Evolutionary conservation across 306 rosid species (phyloP).

Genomic region (Prunus mira): DNA sequence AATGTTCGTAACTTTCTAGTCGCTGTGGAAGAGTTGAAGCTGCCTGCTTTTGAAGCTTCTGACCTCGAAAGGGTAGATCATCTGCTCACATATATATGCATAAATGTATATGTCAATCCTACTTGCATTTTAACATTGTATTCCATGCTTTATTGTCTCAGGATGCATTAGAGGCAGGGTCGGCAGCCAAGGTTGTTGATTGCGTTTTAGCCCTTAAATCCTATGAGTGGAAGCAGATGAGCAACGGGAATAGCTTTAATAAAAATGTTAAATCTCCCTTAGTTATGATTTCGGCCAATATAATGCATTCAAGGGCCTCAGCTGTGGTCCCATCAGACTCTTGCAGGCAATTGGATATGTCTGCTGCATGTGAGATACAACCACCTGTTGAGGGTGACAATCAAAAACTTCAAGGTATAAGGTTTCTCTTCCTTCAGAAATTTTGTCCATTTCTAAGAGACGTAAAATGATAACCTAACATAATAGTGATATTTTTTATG

Average conservation of each 20-base stretch:
- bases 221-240: conserved; percentile 58
- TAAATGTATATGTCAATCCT: not conserved
- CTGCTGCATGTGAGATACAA: conserved; percentile 43
- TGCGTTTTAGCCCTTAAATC: conserved; percentile 76
- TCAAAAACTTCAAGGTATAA: conserved; percentile 61
- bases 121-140: not conserved
- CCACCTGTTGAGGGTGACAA: conserved; percentile 31
- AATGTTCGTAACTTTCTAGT: conserved; percentile 84
- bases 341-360: conserved; percentile 69
- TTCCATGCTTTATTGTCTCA: conserved; percentile 26
- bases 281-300: conserved; percentile 44
- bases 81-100: not conserved
- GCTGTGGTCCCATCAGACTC: conserved; percentile 50
- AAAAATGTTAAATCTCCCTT: conserved; percentile 68
- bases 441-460: not conserved
- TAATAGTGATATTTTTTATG: not conserved
- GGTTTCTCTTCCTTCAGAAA: conserved; percentile 8
- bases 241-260: conserved; percentile 43
- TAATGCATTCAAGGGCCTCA: conserved; percentile 51
- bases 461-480: not conserved
- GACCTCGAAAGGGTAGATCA: conserved; percentile 74
- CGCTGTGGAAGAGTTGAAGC: conserved; percentile 64
- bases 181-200: conserved; percentile 73
- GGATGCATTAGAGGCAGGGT: conserved; percentile 73
- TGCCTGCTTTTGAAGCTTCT: conserved; percentile 91